Evolutionary conservation across 495 filamentous ascomycete genomes (phyloP).

Genomic region (Achaetomiella virescens): DNA sequence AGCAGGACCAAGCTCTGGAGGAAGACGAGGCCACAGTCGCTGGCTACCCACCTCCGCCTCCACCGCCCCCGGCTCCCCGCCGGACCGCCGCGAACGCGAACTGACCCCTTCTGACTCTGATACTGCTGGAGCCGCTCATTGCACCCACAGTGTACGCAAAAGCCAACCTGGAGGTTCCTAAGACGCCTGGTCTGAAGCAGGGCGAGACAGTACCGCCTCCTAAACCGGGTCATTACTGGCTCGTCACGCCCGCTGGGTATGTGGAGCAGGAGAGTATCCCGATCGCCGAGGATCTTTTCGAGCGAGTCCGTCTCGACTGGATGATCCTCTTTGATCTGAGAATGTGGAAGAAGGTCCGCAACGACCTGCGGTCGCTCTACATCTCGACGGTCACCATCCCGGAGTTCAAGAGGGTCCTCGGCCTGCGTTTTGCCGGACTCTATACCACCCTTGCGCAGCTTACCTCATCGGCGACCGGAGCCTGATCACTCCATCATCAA

Average conservation of each 20-base stretch:
- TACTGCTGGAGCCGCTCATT: constrained; percentile 51
- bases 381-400: constrained; percentile 93
- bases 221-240: constrained; percentile 73
- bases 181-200: constrained; percentile 43
- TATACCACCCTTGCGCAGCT: constrained; percentile 91
- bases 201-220: constrained; percentile 28
- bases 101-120: constrained; percentile 56
- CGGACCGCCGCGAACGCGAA: constrained; percentile 43
- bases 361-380: constrained; percentile 86
- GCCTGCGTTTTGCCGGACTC: constrained; percentile 82
- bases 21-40: constrained; percentile 66
- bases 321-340: constrained; percentile 93
- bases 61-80: constrained; percentile 47
- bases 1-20: constrained; percentile 38
- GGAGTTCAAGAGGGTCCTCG: constrained; percentile 92
- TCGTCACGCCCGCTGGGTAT: constrained; percentile 66
- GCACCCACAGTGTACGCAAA: constrained; percentile 48
- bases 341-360: constrained; percentile 92
- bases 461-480: constrained; percentile 96
- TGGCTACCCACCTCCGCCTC: constrained; percentile 59
- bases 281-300: constrained; percentile 74
- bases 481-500: constrained; percentile 99
- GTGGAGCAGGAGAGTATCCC: constrained; percentile 52
- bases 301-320: constrained; percentile 88
- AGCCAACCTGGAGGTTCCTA: constrained; percentile 51